These are phyloP conservation scores for Solanum pinnatisectum DNA, from an alignment of 257 asterid genomes.

Conservation along the genomic window DNA sequence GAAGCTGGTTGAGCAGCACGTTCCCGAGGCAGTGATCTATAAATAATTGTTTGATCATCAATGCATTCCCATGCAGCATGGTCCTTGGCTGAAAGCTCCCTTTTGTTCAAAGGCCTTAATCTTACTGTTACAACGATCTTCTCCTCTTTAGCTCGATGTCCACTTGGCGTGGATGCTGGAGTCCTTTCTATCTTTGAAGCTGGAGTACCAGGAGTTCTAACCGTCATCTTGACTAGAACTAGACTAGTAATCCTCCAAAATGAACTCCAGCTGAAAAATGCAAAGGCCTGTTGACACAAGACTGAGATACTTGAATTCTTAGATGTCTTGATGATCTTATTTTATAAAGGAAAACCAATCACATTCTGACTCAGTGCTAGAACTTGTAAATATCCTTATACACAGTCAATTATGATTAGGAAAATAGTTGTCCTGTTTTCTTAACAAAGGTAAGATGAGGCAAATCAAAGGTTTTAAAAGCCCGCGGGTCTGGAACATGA, in stretches of 20 bases:
- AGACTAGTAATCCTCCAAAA: not conserved
- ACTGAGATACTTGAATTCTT: not conserved
- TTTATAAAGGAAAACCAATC: not conserved
- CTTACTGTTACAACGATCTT: conserved; percentile 86
- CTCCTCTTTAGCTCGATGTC: conserved; percentile 59
- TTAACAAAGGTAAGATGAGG: not conserved
- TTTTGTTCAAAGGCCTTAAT: conserved; percentile 81
- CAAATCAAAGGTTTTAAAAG: not conserved
- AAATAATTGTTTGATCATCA: conserved; percentile 64
- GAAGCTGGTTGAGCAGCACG: conserved; percentile 45
- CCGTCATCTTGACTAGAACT: conserved; percentile 40
- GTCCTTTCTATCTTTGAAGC: conserved; percentile 67
- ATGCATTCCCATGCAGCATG: conserved; percentile 87
- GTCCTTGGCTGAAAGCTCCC: conserved; percentile 72
- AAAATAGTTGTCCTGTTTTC: not conserved
- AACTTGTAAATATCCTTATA: not conserved
- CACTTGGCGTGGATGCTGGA: conserved; percentile 62
- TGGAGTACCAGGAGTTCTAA: conserved; percentile 69
- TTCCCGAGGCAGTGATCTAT: conserved; percentile 48
- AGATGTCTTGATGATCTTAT: not conserved
- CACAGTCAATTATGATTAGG: not conserved
- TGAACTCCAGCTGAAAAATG: not conserved
- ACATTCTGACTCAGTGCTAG: not conserved
- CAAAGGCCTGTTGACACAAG: conserved; percentile 6
- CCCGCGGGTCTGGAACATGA: not conserved